Evolutionary conservation across 2,329 filamentous ascomycete genomes (phyloP).

Genomic region (Hypoxylon sp.): DNA sequence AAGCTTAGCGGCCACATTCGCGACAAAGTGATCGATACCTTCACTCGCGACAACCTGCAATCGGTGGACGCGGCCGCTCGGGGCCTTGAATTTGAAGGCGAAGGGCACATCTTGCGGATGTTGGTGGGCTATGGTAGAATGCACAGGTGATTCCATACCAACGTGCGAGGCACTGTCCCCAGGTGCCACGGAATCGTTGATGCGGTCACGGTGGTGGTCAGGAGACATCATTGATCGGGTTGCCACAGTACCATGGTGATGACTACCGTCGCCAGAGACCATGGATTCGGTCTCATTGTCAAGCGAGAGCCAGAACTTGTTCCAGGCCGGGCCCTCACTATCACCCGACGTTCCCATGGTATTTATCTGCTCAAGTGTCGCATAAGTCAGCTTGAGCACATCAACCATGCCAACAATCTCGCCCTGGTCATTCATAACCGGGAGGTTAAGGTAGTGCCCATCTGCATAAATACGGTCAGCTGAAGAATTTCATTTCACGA

Average conservation of each 20-base stretch:
- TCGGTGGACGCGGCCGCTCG: conserved; percentile 92
- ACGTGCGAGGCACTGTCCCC: conserved; percentile 96
- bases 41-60: conserved; percentile 86
- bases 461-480: conserved; percentile 68
- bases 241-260: conserved; percentile 76
- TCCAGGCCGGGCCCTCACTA: conserved; percentile 96
- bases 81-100: conserved; percentile 99
- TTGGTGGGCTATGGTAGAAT: conserved; percentile 72
- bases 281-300: conserved; percentile 96
- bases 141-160: conserved; percentile 82
- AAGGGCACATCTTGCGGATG: conserved; percentile 82
- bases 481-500: neutral
- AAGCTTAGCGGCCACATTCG: conserved; percentile 85
- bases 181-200: conserved; percentile 85
- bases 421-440: conserved; percentile 96
- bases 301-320: conserved; percentile 99
- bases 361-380: conserved; percentile 97
- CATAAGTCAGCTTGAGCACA: conserved; percentile 97
- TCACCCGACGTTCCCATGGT: conserved; percentile 86
- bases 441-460: conserved; percentile 97
- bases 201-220: conserved; percentile 78
- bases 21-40: conserved; percentile 84
- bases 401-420: conserved; percentile 99
- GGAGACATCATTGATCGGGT: conserved; percentile 86
- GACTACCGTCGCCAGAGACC: conserved; percentile 90